Conservation (phyloP, 352 stramenopile genomes). For the Pythium sukuiense region DNA sequence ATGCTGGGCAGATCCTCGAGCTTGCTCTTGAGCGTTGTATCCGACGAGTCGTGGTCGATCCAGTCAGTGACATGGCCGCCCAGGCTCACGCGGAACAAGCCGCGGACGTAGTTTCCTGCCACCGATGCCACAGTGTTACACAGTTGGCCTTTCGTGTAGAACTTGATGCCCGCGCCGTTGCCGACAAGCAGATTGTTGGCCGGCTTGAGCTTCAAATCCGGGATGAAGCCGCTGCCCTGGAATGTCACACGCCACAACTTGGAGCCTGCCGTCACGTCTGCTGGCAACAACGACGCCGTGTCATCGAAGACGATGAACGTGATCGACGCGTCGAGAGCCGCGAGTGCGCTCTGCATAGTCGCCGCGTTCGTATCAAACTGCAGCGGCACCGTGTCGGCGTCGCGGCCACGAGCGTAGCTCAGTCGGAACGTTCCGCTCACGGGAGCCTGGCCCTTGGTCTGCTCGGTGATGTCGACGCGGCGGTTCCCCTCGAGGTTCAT, state of each 20-base stretch:
- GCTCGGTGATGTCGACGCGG: constrained; percentile 81
- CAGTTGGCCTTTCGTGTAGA: constrained; percentile 74
- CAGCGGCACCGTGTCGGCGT: constrained; percentile 73
- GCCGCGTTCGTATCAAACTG: constrained; percentile 46
- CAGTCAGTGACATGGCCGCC: constrained; percentile 83
- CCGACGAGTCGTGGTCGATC: constrained; percentile 93
- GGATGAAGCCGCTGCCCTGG: constrained; percentile 87
- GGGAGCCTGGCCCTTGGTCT: constrained; percentile 78
- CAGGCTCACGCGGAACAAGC: constrained; percentile 87
- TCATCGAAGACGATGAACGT: constrained; percentile 71
- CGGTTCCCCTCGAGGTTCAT: constrained; percentile 89
- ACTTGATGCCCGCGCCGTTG: constrained; percentile 76
- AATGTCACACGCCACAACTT: constrained; percentile 92
- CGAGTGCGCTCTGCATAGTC: constrained; percentile 69
- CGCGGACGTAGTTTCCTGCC: constrained; percentile 87
- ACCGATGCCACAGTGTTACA: constrained; percentile 45
- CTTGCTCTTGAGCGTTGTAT: constrained; percentile 89
- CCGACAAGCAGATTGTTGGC: constrained; percentile 83
- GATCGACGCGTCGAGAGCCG: constrained; percentile 81
- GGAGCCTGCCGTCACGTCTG: constrained; percentile 38
- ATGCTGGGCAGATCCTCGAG: constrained; percentile 94
- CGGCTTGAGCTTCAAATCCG: constrained; percentile 75
- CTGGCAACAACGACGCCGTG: constrained; percentile 37
- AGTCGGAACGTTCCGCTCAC: constrained; percentile 91
- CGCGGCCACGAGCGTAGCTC: constrained; percentile 78